Percentiles rank a stretch among this genome's conserved stretches.
Conservation (phyloP, 345 rosid genomes). For the Aquilaria malaccensis region DNA sequence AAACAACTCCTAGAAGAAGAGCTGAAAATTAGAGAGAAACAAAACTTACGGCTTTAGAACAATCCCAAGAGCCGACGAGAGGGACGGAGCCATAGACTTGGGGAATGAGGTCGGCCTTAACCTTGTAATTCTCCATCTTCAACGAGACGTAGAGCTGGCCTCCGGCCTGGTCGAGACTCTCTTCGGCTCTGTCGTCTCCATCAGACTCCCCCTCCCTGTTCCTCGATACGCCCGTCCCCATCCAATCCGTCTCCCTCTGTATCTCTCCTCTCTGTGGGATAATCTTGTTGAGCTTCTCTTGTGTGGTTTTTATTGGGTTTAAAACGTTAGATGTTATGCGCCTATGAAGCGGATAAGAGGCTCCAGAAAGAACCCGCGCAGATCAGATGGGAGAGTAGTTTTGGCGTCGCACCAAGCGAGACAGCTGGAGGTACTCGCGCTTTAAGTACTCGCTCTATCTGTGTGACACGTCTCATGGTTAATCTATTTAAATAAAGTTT, state of each 20-base stretch:
- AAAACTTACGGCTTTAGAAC: constrained; percentile 63
- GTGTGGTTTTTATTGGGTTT: neutral
- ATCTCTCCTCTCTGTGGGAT: neutral
- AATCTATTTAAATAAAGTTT: too few species aligned
- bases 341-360: neutral
- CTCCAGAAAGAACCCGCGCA: too few species aligned
- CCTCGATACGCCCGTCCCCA: constrained; percentile 80
- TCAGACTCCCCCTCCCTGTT: constrained; percentile 41
- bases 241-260: constrained; percentile 10
- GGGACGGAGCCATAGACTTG: constrained; percentile 91
- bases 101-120: constrained; percentile 78
- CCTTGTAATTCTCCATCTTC: constrained; percentile 80
- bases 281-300: neutral
- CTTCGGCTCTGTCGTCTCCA: constrained; percentile 35
- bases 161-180: constrained; percentile 55
- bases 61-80: constrained; percentile 93
- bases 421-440: too few species aligned
- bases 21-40: neutral
- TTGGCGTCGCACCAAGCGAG: too few species aligned
- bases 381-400: too few species aligned
- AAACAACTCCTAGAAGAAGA: neutral
- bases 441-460: too few species aligned
- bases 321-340: neutral
- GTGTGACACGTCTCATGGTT: too few species aligned
- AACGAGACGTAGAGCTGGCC: constrained; percentile 87